Conservation (phyloP, 805 yeast genomes). For the Starmerella bombi region DNA sequence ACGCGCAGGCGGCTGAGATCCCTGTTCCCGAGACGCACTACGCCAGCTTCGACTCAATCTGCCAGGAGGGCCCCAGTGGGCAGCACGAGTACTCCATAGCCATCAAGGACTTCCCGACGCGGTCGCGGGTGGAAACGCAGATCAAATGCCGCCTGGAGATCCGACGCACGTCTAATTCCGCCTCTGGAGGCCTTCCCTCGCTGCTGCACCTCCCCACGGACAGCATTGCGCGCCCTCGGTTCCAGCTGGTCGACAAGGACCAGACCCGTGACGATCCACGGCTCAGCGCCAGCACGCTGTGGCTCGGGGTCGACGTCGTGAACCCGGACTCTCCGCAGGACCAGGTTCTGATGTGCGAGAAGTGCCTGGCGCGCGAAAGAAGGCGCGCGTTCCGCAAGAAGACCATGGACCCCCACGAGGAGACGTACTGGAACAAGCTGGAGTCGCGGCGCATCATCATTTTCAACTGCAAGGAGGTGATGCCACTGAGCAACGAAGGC, state of each 20-base stretch:
- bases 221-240: conserved; percentile 74
- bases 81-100: conserved; percentile 13
- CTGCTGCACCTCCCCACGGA: conserved; percentile 74
- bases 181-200: conserved; percentile 39
- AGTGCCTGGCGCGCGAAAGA: conserved; percentile 86
- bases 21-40: conserved; percentile 8
- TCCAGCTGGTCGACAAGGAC: conserved; percentile 39
- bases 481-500: conserved; percentile 26
- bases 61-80: conserved; percentile 5
- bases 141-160: conserved; percentile 60
- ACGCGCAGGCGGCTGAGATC: conserved; percentile 5
- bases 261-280: conserved; percentile 18
- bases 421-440: conserved; percentile 66
- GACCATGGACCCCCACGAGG: conserved; percentile 56
- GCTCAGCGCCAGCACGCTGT: conserved; percentile 18
- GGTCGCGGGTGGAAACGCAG: conserved; percentile 91
- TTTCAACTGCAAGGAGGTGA: conserved; percentile 80
- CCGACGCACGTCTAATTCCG: conserved; percentile 36
- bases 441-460: conserved; percentile 71
- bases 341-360: conserved; percentile 66
- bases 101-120: conserved; percentile 54
- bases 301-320: conserved; percentile 68
- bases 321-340: conserved; percentile 33
- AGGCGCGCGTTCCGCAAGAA: conserved; percentile 90
- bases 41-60: conserved; percentile 3